A percentile compares a stretch with the other conserved stretches of the same genome.
Conservation (phyloP, 352 stramenopile species). For the Pythium dissotocum region DNA sequence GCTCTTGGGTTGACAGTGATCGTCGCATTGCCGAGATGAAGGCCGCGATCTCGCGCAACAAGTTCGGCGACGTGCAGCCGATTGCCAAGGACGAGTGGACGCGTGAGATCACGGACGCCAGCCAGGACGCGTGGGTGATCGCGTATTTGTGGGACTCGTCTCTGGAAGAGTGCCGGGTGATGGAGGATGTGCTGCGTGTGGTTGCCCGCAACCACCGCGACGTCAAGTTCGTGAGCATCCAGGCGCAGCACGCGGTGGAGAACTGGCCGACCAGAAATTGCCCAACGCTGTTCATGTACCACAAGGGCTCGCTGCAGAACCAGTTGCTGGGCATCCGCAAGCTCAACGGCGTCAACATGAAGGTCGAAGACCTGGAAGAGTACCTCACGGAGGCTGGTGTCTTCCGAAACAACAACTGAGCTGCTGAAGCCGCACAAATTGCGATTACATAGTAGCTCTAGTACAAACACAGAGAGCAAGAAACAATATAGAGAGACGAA, state of each 20-base stretch:
- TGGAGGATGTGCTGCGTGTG: conserved; percentile 85
- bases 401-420: conserved; percentile 43
- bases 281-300: conserved; percentile 93
- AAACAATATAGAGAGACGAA: not conserved
- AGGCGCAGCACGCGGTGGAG: conserved; percentile 88
- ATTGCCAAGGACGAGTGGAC: conserved; percentile 94
- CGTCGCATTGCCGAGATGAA: conserved; percentile 89
- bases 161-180: conserved; percentile 90
- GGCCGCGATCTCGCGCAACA: conserved; percentile 73
- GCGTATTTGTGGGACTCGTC: conserved; percentile 89
- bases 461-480: not conserved
- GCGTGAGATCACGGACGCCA: conserved; percentile 89
- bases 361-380: conserved; percentile 89
- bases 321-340: conserved; percentile 89
- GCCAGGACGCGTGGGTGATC: conserved; percentile 87
- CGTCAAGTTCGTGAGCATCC: conserved; percentile 94
- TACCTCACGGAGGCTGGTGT: conserved; percentile 79
- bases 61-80: conserved; percentile 88
- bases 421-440: not conserved
- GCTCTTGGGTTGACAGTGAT: conserved; percentile 38
- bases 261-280: conserved; percentile 93
- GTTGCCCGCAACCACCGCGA: conserved; percentile 87
- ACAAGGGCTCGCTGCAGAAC: conserved; percentile 86
- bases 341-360: conserved; percentile 87
- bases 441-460: not conserved